Base-by-base conservation (phyloP, 371 early-diverging fungal genomes). In the Mortierella sp. region DNA sequence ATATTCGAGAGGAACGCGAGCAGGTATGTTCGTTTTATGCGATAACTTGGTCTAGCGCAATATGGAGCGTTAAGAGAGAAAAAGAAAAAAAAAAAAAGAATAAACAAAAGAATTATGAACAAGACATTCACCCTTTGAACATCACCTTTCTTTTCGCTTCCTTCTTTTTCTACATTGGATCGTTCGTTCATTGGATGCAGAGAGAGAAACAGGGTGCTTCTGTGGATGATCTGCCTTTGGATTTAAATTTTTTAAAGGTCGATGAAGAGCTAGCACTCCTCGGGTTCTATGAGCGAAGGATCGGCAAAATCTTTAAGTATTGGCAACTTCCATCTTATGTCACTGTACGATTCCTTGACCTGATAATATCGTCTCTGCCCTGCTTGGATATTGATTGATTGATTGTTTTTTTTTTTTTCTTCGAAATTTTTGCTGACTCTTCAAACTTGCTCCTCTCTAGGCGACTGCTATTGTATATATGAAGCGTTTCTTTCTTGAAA, bases 401-500 rank as follows among this genome's bases (percentile, higher is more conserved):
- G 55, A 26, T 15, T 7, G 14, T 47, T 7, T 19, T n/a, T 46
- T 1, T 3, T 52, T 51, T 5, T 52, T 43, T 43, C 29, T 51
- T n/a, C n/a, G n/a, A n/a, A n/a, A n/a, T n/a, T n/a, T n/a, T n/a
- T n/a, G n/a, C n/a, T n/a, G n/a, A n/a, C 18, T 18, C 7, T 2
- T 5, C 30, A 53, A n/a, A 21, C 11, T n/a, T n/a, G n/a, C n/a
- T n/a, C n/a, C n/a, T n/a, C n/a, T 75, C 19, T 77, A 94, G 93
- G 94, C 95, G 48, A 96, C 97, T 1, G 93, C 96, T 0, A 86
- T 96, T n/a, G 88, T 89, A 19, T 96, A 92, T 62, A 93, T 95
- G 89, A 96, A 96, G 75, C 92, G 98, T 14, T 97, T 96, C 85
- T 96, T 91, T 81, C 81, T 97, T 43, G 83, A 86, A 73, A 94